Percentiles rank a stretch among this genome's conserved stretches.
Conservation (phyloP, 2,329 filamentous ascomycete genomes). For the Beauveria medogensis region DNA sequence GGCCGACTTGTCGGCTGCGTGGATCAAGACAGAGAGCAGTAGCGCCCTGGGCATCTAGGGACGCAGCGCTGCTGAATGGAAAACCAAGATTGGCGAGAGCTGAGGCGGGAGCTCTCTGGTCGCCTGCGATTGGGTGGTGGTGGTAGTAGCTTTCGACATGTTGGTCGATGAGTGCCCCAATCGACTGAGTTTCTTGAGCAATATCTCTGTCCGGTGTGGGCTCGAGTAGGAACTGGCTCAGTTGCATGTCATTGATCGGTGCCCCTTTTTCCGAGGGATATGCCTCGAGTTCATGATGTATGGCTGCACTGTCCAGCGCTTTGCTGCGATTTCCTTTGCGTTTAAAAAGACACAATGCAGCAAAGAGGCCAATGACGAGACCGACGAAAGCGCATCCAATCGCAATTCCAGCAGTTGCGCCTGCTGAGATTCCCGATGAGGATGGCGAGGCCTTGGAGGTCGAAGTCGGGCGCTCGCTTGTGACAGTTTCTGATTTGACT, state of each 20-base stretch:
- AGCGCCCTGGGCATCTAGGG: conserved; percentile 22
- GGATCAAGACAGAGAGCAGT: conserved; percentile 24
- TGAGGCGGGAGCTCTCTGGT: conserved; percentile 16
- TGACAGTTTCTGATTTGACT: not conserved
- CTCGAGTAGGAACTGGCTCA: conserved; percentile 30
- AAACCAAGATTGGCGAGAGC: not conserved
- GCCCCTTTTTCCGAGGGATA: conserved; percentile 6
- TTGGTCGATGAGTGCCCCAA: conserved; percentile 28
- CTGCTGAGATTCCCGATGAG: conserved; percentile 10
- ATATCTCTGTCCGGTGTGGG: conserved; percentile 29
- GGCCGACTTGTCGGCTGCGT: conserved; percentile 22
- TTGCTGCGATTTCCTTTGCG: conserved; percentile 11
- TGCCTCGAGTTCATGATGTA: conserved; percentile 6
- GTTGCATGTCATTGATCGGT: conserved; percentile 17
- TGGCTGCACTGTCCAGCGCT: not conserved
- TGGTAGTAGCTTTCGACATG: conserved; percentile 35
- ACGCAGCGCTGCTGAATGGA: not conserved
- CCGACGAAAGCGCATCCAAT: conserved; percentile 24
- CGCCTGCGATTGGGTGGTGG: conserved; percentile 16
- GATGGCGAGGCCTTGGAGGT: not conserved
- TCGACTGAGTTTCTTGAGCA: conserved; percentile 22
- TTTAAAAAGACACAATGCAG: conserved; percentile 20
- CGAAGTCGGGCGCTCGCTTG: not conserved
- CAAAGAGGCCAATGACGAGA: conserved; percentile 19
- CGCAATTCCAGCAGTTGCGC: conserved; percentile 21